Percentiles rank a stretch among this genome's conserved stretches.
phyloP scores from a whole-genome alignment of 164 flowering plant species.

The Litsea cubeba region DNA sequence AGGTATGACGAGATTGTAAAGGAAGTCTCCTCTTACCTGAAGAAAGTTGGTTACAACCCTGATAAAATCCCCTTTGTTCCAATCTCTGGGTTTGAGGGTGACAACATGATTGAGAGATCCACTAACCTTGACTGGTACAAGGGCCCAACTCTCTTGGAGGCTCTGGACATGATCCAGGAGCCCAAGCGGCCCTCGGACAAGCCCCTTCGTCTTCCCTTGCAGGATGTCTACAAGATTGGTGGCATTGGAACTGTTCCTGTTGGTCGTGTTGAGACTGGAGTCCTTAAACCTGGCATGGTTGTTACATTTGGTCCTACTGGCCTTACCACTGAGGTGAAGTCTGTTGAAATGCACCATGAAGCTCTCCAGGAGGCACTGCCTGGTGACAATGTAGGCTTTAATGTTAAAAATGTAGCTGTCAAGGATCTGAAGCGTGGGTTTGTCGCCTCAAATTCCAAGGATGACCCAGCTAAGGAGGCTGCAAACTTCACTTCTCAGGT shows the following conservation, averaged over 20 bases:
- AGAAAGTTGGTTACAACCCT: constrained; percentile 23
- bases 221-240: constrained; percentile 20
- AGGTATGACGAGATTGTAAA: constrained; percentile 20
- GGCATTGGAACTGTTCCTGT: constrained; percentile 26
- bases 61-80: constrained; percentile 22
- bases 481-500: constrained; percentile 28
- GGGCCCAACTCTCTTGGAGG: constrained; percentile 20
- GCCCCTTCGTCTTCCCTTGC: constrained; percentile 21
- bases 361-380: constrained; percentile 15
- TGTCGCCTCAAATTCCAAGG: constrained; percentile 25
- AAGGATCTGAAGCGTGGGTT: constrained; percentile 24
- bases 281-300: constrained; percentile 20
- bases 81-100: constrained; percentile 21
- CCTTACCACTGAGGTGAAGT: constrained; percentile 25
- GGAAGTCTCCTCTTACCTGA: constrained; percentile 23
- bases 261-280: constrained; percentile 17
- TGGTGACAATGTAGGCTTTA: constrained; percentile 13
- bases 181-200: constrained; percentile 20
- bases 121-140: constrained; percentile 24
- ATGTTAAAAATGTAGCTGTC: constrained; percentile 14
- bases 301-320: constrained; percentile 21
- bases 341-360: constrained; percentile 27
- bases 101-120: constrained; percentile 20
- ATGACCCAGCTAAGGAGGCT: constrained; percentile 24
- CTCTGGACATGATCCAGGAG: constrained; percentile 16